Conservation (phyloP, 2,329 filamentous ascomycete genomes). For the Exophiala bonariae region DNA sequence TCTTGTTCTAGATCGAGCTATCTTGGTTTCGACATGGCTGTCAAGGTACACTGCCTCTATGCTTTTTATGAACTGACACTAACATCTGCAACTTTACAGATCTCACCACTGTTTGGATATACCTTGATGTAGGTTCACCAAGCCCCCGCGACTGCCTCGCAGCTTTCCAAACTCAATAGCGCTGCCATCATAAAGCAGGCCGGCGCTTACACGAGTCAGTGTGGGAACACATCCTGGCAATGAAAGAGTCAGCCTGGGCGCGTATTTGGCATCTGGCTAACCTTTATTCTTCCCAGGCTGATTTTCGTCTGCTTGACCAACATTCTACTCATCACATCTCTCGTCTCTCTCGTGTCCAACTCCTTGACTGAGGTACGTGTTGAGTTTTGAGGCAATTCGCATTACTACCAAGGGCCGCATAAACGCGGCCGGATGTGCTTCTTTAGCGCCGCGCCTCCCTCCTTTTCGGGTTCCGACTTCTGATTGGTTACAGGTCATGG, state of each 20-base stretch:
- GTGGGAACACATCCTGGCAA: too few species aligned
- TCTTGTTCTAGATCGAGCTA: constrained; percentile 47
- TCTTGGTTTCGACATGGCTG: constrained; percentile 56
- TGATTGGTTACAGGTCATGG: constrained; percentile 51
- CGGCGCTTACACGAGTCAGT: constrained; percentile 12
- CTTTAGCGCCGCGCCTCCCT: background rate
- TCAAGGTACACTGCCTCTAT: constrained; percentile 28
- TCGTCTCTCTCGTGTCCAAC: constrained; percentile 60
- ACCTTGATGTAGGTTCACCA: constrained; percentile 26
- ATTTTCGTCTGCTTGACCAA: constrained; percentile 63
- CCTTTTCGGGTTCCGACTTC: background rate
- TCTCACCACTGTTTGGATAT: constrained; percentile 28
- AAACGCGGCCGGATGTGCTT: constrained; percentile 8
- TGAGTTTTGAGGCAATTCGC: background rate
- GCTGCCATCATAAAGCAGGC: background rate
- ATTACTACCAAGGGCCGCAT: constrained; percentile 11
- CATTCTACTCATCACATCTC: constrained; percentile 59
- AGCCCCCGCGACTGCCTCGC: constrained; percentile 3
- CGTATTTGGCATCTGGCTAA: constrained; percentile 14
- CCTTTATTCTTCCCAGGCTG: constrained; percentile 39
- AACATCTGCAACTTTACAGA: constrained; percentile 23
- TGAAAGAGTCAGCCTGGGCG: constrained; percentile 8
- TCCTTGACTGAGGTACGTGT: constrained; percentile 55
- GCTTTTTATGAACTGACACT: constrained; percentile 9
- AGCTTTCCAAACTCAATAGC: background rate